Evolutionary conservation across 257 asterid species (phyloP).

Genomic region (Salvia miltiorrhiza): DNA sequence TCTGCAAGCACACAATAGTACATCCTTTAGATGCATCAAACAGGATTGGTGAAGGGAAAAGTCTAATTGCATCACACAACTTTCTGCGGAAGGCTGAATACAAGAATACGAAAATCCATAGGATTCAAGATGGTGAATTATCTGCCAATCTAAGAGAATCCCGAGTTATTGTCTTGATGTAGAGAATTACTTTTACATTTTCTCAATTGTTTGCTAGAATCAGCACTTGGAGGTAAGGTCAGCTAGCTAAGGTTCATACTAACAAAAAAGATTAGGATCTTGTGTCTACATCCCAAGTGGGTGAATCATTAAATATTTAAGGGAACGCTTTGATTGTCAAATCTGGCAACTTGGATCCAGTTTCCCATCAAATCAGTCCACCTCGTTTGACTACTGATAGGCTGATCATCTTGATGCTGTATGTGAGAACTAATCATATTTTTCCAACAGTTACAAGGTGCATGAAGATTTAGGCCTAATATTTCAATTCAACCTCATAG

Average conservation of each 20-base stretch:
- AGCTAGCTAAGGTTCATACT: background rate
- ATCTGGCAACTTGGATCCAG: background rate
- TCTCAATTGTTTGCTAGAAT: background rate
- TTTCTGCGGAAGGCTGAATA: background rate
- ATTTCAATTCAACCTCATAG: background rate
- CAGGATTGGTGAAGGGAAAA: background rate
- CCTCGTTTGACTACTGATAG: background rate
- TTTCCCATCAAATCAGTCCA: background rate
- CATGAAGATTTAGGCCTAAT: background rate
- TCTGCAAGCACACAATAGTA: constrained; percentile 48
- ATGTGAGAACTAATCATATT: background rate
- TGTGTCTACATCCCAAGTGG: background rate
- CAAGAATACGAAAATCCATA: background rate
- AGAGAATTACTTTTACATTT: background rate
- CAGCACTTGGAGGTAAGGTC: background rate
- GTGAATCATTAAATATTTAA: background rate
- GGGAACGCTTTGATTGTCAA: background rate
- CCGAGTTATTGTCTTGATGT: background rate
- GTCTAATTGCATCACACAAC: background rate
- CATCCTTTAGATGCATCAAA: constrained; percentile 12
- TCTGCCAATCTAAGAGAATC: background rate
- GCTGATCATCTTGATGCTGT: background rate
- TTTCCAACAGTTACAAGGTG: background rate
- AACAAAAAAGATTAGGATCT: background rate
- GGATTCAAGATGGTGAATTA: background rate